Evolutionary conservation across 2,329 filamentous ascomycete genomes (phyloP).

Genomic region (Exserohilum turcica): DNA sequence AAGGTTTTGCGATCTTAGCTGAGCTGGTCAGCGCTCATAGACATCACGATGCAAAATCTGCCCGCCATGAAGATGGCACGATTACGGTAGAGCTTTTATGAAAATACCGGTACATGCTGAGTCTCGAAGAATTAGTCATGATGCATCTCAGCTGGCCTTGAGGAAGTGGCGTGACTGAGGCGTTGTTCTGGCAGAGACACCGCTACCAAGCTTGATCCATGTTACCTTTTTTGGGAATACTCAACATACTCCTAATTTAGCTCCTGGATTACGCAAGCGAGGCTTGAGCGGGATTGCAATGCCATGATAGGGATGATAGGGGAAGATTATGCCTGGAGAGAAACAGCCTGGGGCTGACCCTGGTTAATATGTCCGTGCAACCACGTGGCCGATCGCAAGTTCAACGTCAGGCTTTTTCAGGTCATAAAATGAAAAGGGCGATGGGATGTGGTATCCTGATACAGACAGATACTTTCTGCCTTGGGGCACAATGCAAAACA

Average conservation of each 20-base stretch:
- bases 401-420: conserved; percentile 9
- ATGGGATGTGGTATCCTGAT: conserved; percentile 10
- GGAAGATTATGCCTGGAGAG: conserved; percentile 1
- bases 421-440: not conserved
- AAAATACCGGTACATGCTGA: conserved; percentile 12
- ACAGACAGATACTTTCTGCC: not conserved
- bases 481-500: not conserved
- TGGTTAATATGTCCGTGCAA: conserved; percentile 17
- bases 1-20: conserved; percentile 15
- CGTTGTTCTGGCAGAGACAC: not conserved
- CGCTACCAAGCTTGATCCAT: conserved; percentile 6
- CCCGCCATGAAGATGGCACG: conserved; percentile 10
- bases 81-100: conserved; percentile 1
- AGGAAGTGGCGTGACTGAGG: conserved; percentile 3
- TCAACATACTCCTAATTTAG: conserved; percentile 4
- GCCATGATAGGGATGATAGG: conserved; percentile 3
- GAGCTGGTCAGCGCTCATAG: conserved; percentile 4
- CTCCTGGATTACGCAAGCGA: conserved; percentile 4
- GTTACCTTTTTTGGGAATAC: conserved; percentile 14
- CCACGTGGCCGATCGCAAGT: conserved; percentile 3
- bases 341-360: conserved; percentile 8
- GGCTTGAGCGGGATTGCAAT: conserved; percentile 1
- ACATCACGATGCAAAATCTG: conserved; percentile 10
- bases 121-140: conserved; percentile 1
- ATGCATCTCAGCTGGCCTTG: conserved; percentile 1